Conservation (phyloP, 148 eudicot genomes). For the Rhododendron molle region DNA sequence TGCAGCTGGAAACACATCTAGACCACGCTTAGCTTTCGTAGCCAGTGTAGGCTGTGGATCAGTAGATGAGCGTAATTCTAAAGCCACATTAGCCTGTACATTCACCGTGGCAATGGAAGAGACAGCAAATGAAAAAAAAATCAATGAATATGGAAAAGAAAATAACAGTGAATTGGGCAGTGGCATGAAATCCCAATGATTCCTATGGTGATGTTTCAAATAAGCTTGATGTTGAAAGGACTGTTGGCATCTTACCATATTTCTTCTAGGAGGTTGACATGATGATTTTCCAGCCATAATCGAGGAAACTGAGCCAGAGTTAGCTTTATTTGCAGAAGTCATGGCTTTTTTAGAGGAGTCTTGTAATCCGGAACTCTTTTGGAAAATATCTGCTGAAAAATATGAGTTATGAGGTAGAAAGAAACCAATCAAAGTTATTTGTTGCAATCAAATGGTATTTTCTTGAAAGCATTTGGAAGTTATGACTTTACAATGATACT, state of each 20-base stretch:
- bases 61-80: conserved; percentile 18
- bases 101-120: background rate
- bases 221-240: background rate
- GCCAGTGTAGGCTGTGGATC: conserved; percentile 19
- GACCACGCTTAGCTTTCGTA: conserved; percentile 21
- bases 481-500: background rate
- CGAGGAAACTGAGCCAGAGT: conserved; percentile 21
- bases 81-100: conserved; percentile 31
- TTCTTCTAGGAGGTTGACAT: conserved; percentile 29
- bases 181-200: background rate
- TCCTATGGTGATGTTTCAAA: background rate
- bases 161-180: background rate
- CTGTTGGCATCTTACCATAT: conserved; percentile 37
- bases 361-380: conserved; percentile 30
- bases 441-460: background rate
- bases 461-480: background rate
- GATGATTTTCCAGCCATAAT: conserved; percentile 33
- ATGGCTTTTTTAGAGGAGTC: conserved; percentile 28
- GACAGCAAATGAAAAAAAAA: background rate
- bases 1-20: conserved; percentile 27
- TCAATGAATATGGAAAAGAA: background rate
- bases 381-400: conserved; percentile 32
- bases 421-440: background rate
- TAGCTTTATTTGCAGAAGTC: conserved; percentile 29
- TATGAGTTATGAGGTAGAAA: background rate